A percentile compares a stretch with the other conserved stretches of the same genome.
phyloP scores from a whole-genome alignment of 352 stramenopile species.

The Pythium phragmiticola region DNA sequence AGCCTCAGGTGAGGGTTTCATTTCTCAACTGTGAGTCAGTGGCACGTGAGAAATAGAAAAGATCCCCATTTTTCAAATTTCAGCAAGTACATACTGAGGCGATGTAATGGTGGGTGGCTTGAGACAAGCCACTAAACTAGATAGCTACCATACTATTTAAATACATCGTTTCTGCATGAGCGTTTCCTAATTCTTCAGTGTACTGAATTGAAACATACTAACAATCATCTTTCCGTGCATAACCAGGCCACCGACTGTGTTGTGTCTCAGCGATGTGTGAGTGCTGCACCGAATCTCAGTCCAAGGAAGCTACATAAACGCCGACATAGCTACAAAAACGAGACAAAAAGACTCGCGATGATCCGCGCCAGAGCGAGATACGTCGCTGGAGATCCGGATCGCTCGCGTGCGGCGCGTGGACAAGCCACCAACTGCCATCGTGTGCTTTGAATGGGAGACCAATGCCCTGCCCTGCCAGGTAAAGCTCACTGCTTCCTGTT shows the following conservation, averaged over 20 bases:
- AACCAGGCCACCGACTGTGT: background rate
- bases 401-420: background rate
- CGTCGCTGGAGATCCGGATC: slow-evolving; percentile 3
- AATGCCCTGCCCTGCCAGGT: no score
- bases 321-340: background rate
- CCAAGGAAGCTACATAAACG: background rate
- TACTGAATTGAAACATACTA: background rate
- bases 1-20: background rate
- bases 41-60: no score
- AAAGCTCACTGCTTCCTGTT: no score
- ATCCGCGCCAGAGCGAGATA: background rate
- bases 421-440: no score
- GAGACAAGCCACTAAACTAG: background rate
- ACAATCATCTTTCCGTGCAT: background rate
- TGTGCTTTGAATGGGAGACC: no score
- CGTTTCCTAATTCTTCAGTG: background rate
- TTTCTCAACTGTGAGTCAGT: no score
- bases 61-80: no score
- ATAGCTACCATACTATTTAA: background rate
- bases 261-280: background rate
- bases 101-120: background rate
- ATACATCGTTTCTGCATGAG: background rate
- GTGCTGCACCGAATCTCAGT: slow-evolving; percentile 1
- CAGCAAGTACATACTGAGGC: no score
- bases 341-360: background rate